Evolutionary conservation across 2,329 filamentous ascomycete genomes (phyloP).

Genomic region (Hymenoscyphus linearis): DNA sequence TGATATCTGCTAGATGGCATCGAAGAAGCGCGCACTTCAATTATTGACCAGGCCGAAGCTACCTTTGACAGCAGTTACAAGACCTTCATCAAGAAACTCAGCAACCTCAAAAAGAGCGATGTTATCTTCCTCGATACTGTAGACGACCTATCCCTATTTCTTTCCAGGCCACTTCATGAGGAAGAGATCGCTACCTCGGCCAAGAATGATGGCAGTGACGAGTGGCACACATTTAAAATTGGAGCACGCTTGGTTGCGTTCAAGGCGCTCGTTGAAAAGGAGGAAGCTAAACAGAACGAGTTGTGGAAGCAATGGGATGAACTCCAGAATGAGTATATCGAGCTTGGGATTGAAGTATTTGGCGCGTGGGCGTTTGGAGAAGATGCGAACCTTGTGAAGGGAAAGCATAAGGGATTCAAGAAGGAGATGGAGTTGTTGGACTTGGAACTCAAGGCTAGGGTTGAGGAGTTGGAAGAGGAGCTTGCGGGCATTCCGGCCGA

Average conservation of each 20-base stretch:
- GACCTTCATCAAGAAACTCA: constrained; percentile 12
- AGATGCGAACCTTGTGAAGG: constrained; percentile 6
- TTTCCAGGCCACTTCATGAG: constrained; percentile 18
- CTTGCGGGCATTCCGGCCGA: constrained; percentile 17
- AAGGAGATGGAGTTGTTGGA: constrained; percentile 22
- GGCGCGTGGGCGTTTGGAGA: constrained; percentile 16
- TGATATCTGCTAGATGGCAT: constrained; percentile 20
- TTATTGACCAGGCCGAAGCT: constrained; percentile 8
- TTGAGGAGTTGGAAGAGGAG: constrained; percentile 21
- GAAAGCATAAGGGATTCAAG: constrained; percentile 5
- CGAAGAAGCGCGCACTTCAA: constrained; percentile 15
- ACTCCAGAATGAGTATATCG: constrained; percentile 24
- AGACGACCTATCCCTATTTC: neutral
- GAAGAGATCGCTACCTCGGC: constrained; percentile 20
- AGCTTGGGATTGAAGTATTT: constrained; percentile 19
- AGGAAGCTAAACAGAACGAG: constrained; percentile 20
- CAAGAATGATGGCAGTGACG: constrained; percentile 14
- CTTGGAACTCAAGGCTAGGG: constrained; percentile 15
- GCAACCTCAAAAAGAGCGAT: constrained; percentile 5
- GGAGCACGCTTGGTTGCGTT: constrained; percentile 22
- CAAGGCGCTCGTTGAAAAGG: constrained; percentile 18
- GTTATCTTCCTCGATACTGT: constrained; percentile 16
- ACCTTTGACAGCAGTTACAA: constrained; percentile 18
- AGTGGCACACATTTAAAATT: constrained; percentile 17
- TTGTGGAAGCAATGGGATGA: constrained; percentile 29